Evolutionary conservation across 2,329 filamentous ascomycete species (phyloP).

Genomic region (Mollisiaceae sp.): DNA sequence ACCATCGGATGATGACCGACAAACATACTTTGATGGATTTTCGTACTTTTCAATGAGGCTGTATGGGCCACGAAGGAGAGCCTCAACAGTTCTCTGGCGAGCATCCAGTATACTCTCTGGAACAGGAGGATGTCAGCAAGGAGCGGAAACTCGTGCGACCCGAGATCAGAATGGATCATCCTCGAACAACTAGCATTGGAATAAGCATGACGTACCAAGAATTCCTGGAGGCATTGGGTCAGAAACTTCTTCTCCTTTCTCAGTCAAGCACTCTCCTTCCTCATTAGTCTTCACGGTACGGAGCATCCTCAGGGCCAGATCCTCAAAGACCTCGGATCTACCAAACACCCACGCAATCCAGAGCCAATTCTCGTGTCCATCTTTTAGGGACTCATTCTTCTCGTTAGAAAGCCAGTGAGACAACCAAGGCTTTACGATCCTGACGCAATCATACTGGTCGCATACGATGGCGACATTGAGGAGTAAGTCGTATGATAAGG

Average conservation of each 20-base stretch:
- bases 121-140: not conserved
- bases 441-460: conserved; percentile 25
- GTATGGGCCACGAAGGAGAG: not conserved
- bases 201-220: conserved; percentile 3
- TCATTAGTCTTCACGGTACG: not conserved
- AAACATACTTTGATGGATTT: not conserved
- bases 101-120: not conserved
- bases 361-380: conserved; percentile 17
- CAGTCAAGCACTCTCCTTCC: not conserved
- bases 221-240: conserved; percentile 1
- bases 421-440: conserved; percentile 19
- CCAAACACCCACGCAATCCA: conserved; percentile 26
- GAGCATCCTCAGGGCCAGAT: conserved; percentile 11
- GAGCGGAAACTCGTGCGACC: too few species aligned
- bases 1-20: not conserved
- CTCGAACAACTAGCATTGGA: not conserved
- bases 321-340: conserved; percentile 8
- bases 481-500: conserved; percentile 7
- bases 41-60: not conserved
- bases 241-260: not conserved
- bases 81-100: not conserved
- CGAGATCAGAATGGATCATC: not conserved
- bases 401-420: conserved; percentile 1
- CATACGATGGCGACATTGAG: conserved; percentile 18
- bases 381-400: not conserved